Evolutionary conservation across 2,329 filamentous ascomycete genomes (phyloP).

Genomic region (Truncatella angustata): DNA sequence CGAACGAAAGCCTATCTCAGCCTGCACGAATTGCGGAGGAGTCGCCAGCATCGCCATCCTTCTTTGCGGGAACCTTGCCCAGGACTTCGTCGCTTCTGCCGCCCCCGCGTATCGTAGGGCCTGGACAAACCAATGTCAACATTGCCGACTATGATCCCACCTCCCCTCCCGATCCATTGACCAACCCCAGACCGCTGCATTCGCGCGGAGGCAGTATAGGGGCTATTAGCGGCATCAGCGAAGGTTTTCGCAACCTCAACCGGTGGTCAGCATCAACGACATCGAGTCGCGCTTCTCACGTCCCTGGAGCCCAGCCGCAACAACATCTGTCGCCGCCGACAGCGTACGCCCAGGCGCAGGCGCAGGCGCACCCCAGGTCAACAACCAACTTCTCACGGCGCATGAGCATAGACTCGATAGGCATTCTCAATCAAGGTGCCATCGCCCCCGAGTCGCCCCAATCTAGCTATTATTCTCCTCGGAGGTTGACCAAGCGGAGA

Average conservation of each 20-base stretch:
- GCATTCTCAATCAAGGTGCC: constrained; percentile 22
- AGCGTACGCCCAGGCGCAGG: too few species aligned
- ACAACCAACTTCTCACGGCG: constrained; percentile 37
- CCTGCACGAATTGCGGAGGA: constrained; percentile 12
- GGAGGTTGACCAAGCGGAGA: constrained; percentile 24
- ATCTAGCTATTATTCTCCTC: constrained; percentile 17
- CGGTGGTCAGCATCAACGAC: constrained; percentile 53
- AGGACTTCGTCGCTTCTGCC: constrained; percentile 24
- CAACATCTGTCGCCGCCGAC: too few species aligned
- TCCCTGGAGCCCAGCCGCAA: constrained; percentile 17
- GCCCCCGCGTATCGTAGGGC: constrained; percentile 18
- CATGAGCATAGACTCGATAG: constrained; percentile 43
- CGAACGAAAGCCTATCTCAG: constrained; percentile 10
- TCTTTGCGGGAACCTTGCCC: constrained; percentile 17
- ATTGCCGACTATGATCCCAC: constrained; percentile 8
- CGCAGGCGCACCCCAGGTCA: constrained; percentile 26
- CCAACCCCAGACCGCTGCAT: constrained; percentile 14
- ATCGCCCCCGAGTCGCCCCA: constrained; percentile 11
- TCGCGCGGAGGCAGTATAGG: constrained; percentile 25
- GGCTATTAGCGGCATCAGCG: constrained; percentile 36
- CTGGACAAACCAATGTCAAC: constrained; percentile 13
- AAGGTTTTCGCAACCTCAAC: constrained; percentile 47
- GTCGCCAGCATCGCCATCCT: constrained; percentile 13
- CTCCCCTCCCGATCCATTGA: constrained; percentile 18
- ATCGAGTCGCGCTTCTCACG: constrained; percentile 43